phyloP scores from a whole-genome alignment of 441 rosid genomes.

The Rhodomyrtus psidioides region DNA sequence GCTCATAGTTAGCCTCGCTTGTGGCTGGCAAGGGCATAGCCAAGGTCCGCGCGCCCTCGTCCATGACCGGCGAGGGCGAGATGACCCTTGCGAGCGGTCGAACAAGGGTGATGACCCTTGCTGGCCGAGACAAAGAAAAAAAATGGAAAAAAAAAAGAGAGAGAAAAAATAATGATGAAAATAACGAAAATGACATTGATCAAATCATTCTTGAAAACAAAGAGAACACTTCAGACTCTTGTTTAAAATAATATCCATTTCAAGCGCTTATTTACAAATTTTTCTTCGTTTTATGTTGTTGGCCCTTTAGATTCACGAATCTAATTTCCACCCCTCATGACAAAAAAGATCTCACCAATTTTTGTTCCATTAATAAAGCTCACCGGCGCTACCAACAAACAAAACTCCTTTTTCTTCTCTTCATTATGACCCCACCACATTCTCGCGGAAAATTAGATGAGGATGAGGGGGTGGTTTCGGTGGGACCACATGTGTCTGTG shows the following conservation, averaged over 20 bases:
- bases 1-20: too few species aligned
- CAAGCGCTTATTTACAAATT: too few species aligned
- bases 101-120: too few species aligned
- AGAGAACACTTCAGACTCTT: fast-evolving
- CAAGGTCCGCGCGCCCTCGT: too few species aligned
- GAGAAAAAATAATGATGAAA: neutral
- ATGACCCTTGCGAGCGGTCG: too few species aligned
- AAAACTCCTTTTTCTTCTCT: neutral
- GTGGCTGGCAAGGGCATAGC: too few species aligned
- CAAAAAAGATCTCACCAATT: neutral
- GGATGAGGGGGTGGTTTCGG: neutral
- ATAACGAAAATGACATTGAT: too few species aligned
- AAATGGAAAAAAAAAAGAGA: neutral
- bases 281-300: neutral
- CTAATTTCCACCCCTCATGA: neutral
- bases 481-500: neutral
- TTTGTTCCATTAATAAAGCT: neutral
- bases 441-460: neutral
- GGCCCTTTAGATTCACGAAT: neutral
- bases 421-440: neutral
- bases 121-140: too few species aligned
- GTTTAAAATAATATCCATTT: too few species aligned
- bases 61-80: too few species aligned
- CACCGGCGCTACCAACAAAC: neutral
- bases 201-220: too few species aligned